phyloP scores from a whole-genome alignment of 164 flowering plant species.

The Dillenia turbinata region DNA sequence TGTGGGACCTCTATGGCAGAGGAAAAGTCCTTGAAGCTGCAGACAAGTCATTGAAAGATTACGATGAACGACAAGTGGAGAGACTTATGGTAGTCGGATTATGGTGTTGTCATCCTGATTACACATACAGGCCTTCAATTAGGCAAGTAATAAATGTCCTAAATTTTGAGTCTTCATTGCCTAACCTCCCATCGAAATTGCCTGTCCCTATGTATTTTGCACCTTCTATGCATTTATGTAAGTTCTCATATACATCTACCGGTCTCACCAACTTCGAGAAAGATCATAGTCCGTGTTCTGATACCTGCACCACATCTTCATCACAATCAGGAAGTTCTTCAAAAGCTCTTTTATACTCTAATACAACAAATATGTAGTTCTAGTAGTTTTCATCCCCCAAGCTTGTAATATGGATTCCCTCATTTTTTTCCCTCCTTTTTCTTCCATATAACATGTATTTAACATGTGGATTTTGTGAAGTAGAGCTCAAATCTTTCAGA shows the following conservation, averaged over 20 bases:
- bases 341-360: not conserved
- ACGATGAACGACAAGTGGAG: constrained; percentile 13
- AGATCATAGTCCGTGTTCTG: constrained; percentile 1
- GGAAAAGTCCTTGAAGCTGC: constrained; percentile 27
- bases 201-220: constrained; percentile 21
- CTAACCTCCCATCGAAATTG: constrained; percentile 17
- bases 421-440: no score
- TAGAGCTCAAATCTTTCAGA: no score
- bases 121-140: constrained; percentile 15
- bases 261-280: constrained; percentile 5
- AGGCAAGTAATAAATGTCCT: constrained; percentile 23
- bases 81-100: constrained; percentile 23
- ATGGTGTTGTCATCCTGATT: constrained; percentile 28
- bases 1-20: constrained; percentile 39
- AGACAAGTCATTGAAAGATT: constrained; percentile 25
- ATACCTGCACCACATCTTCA: not conserved
- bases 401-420: no score
- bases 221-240: constrained; percentile 6
- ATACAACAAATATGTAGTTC: no score
- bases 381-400: no score
- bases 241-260: constrained; percentile 10
- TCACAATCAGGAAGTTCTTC: not conserved
- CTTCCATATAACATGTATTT: no score
- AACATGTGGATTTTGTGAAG: no score
- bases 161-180: constrained; percentile 20